Percentiles rank a stretch among this genome's conserved stretches.
phyloP scores from a whole-genome alignment of 768 basidiomycete species.

The Agaricus blazei region DNA sequence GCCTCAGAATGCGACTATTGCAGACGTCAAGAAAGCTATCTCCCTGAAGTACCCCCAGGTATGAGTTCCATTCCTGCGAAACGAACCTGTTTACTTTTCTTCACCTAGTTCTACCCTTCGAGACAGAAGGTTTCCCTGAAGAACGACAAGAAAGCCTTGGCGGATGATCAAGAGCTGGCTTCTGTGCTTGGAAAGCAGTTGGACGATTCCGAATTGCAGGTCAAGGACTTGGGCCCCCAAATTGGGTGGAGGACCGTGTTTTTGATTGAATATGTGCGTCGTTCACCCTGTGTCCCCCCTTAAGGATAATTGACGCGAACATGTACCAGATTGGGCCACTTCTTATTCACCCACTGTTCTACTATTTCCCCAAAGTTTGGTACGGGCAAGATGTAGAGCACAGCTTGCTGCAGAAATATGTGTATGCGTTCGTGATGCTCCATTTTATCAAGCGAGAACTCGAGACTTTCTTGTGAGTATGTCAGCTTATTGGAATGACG shows the following conservation, averaged over 20 bases:
- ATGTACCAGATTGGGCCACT: slow-evolving; percentile 72
- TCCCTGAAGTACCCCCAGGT: slow-evolving; percentile 36
- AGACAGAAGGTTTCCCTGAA: slow-evolving; percentile 72
- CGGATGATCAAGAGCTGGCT: slow-evolving; percentile 57
- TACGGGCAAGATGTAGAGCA: slow-evolving; percentile 71
- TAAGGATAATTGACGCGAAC: slow-evolving; percentile 1
- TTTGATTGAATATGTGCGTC: slow-evolving; percentile 87
- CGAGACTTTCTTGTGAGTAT: slow-evolving; percentile 83
- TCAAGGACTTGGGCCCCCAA: slow-evolving; percentile 92
- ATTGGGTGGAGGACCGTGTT: slow-evolving; percentile 87
- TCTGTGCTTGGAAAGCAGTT: slow-evolving; percentile 44
- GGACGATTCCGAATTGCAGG: slow-evolving; percentile 58
- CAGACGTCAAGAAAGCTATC: slow-evolving; percentile 65
- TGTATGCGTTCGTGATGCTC: slow-evolving; percentile 69
- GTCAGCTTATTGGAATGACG: neutral
- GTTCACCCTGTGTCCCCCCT: neutral
- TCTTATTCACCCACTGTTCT: slow-evolving; percentile 82
- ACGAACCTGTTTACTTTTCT: neutral
- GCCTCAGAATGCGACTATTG: slow-evolving; percentile 49
- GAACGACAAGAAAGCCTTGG: slow-evolving; percentile 54
- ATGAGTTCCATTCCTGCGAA: neutral
- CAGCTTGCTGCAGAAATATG: slow-evolving; percentile 74
- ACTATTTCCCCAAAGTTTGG: slow-evolving; percentile 61
- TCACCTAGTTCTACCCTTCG: slow-evolving; percentile 54
- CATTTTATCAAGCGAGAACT: slow-evolving; percentile 92